These are phyloP conservation scores for Blakeslea trispora DNA, from an alignment of 371 early-diverging fungal species.

Conservation along the genomic window DNA sequence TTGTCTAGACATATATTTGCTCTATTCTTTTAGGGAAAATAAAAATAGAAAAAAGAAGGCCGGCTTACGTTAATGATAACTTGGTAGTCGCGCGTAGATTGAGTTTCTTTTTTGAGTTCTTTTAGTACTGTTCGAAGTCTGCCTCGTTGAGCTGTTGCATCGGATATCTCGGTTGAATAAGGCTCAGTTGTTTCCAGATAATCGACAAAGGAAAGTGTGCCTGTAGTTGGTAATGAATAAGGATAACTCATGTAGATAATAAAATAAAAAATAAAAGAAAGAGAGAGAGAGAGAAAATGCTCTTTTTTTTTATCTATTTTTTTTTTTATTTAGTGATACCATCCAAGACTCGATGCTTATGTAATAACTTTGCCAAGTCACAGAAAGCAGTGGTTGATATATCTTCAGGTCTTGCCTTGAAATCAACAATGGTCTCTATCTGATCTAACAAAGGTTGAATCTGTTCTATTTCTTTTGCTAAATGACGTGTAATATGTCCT, in stretches of 20 bases:
- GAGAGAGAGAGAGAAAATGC: not conserved
- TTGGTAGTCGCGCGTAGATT: slow-evolving; percentile 54
- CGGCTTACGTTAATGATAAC: slow-evolving; percentile 44
- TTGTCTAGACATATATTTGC: no score
- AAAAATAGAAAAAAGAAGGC: not conserved
- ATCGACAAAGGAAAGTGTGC: slow-evolving; percentile 61
- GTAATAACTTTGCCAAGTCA: slow-evolving; percentile 45
- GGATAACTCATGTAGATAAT: slow-evolving; percentile 51
- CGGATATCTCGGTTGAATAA: slow-evolving; percentile 57
- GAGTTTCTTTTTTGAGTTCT: slow-evolving; percentile 54
- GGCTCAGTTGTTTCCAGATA: slow-evolving; percentile 41
- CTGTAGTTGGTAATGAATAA: slow-evolving; percentile 65
- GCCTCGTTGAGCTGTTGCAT: slow-evolving; percentile 66
- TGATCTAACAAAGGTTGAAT: slow-evolving; percentile 39
- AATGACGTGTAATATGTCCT: slow-evolving; percentile 55
- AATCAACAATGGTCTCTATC: slow-evolving; percentile 46
- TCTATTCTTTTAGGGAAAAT: no score
- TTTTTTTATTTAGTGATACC: not conserved
- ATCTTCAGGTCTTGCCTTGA: slow-evolving; percentile 65
- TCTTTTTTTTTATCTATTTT: no score
- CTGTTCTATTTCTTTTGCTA: slow-evolving; percentile 40
- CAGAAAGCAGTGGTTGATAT: slow-evolving; percentile 57
- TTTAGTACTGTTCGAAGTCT: slow-evolving; percentile 58
- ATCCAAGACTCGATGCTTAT: slow-evolving; percentile 25
- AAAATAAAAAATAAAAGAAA: not conserved